These are phyloP conservation scores for Lathyrus tuberosus DNA, from an alignment of 306 rosid species.

Conservation along the genomic window DNA sequence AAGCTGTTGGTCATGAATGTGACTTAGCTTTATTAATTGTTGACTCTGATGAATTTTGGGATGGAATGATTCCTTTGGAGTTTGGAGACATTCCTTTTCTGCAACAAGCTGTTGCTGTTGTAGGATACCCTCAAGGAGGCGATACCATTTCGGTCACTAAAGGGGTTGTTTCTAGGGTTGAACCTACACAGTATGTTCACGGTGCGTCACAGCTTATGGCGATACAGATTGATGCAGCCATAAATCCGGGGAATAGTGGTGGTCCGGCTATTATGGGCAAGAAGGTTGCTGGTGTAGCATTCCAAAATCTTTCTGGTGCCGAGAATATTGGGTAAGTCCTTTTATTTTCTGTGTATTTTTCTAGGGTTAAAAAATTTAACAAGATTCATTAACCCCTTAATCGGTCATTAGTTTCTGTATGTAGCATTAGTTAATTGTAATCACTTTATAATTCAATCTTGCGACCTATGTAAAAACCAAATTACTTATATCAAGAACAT, in stretches of 20 bases:
- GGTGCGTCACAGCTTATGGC: slow-evolving; percentile 92
- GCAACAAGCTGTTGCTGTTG: slow-evolving; percentile 92
- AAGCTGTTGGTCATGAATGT: slow-evolving; percentile 93
- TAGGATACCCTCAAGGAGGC: slow-evolving; percentile 96
- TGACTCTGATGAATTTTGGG: slow-evolving; percentile 76
- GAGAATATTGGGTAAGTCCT: slow-evolving; percentile 85
- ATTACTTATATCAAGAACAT: too few species aligned
- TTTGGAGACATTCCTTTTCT: slow-evolving; percentile 81
- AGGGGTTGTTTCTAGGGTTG: slow-evolving; percentile 92
- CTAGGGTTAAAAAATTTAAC: neutral
- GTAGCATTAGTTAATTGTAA: neutral
- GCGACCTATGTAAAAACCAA: too few species aligned
- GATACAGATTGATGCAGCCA: slow-evolving; percentile 93
- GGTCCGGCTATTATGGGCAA: slow-evolving; percentile 92
- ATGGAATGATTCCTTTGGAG: slow-evolving; percentile 64
- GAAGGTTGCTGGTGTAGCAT: slow-evolving; percentile 91
- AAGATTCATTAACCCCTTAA: slow-evolving; percentile 12
- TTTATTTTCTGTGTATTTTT: slow-evolving; percentile 16
- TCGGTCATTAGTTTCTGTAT: slow-evolving; percentile 1
- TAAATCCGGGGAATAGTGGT: slow-evolving; percentile 96
- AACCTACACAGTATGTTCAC: slow-evolving; percentile 89
- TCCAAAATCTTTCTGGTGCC: slow-evolving; percentile 96
- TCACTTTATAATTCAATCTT: too few species aligned
- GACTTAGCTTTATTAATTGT: slow-evolving; percentile 79
- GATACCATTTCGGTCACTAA: slow-evolving; percentile 93